Conservation (phyloP, 768 basidiomycete genomes). For the Gelatoporia subvermispora region DNA sequence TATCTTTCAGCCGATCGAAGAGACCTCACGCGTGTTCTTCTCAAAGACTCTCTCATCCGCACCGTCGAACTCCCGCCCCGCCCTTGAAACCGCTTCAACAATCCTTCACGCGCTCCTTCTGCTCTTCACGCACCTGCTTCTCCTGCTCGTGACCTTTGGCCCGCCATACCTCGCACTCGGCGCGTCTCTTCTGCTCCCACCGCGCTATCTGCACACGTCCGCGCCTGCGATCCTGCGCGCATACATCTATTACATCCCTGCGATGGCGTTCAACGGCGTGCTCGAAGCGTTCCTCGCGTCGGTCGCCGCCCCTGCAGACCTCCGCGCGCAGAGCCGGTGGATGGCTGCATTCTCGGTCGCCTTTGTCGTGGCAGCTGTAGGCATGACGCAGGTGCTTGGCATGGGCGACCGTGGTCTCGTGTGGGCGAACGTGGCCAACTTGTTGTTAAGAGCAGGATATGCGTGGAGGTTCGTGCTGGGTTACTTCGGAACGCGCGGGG, state of each 20-base stretch:
- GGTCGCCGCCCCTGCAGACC: conserved; percentile 60
- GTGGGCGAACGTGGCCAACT: conserved; percentile 70
- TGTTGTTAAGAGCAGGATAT: conserved; percentile 59
- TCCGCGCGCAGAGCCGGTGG: conserved; percentile 73
- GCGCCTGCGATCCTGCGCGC: conserved; percentile 72
- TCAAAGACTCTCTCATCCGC: conserved; percentile 51
- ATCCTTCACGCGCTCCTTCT: conserved; percentile 47
- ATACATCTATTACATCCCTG: conserved; percentile 88
- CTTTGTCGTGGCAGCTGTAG: conserved; percentile 55
- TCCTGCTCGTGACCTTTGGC: conserved; percentile 71
- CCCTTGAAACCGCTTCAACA: conserved; percentile 34
- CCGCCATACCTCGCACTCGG: conserved; percentile 70
- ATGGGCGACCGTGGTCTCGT: conserved; percentile 68
- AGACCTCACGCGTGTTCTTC: conserved; percentile 85
- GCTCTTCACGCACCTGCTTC: conserved; percentile 63
- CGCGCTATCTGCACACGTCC: conserved; percentile 65
- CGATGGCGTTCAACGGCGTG: conserved; percentile 85
- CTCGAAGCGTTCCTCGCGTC: conserved; percentile 89
- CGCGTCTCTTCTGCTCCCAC: conserved; percentile 66
- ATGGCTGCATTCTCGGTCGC: conserved; percentile 72
- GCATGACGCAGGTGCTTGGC: conserved; percentile 36
- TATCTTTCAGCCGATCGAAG: conserved; percentile 93
- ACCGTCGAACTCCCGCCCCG: conserved; percentile 1
- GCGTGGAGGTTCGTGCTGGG: conserved; percentile 42
- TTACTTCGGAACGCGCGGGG: conserved; percentile 37